Base-by-base conservation (phyloP, 2,329 filamentous ascomycete species). In the Exserohilum turcica region DNA sequence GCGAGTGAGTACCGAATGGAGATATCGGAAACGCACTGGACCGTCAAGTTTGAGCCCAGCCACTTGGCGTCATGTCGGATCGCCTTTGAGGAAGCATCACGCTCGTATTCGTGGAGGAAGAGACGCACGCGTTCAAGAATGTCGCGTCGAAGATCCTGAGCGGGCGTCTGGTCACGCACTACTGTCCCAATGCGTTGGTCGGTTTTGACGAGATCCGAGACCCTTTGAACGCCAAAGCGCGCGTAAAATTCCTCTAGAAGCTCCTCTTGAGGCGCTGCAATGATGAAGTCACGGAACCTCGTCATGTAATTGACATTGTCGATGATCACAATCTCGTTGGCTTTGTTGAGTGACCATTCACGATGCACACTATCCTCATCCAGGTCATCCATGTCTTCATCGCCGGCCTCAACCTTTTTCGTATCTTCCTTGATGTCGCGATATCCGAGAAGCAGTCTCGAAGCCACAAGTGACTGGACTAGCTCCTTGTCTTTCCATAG, bases 211-310 rank as follows among this genome's bases (percentile, higher is more conserved):
- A 93, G 82, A 49, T 82, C 84, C 57, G 90, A 91, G 16, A 99
- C 80, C 48, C 84, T 85, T 38, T 86, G 83, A 3, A 91, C 88
- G 1, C 94, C 94, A 3, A 99, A 85, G 6, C 86, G 82, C 31
- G 85, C 76, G 73, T 99, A 99, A 59, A 99, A 93, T 1, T 83
- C 82, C 70, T 99, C 94, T 1, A 99, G 79, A 0, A 77, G 72
- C 58, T 97, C 94, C 68, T 99, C 94, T 71, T 96, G 90, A 0
- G 94, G 95, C 0, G 92, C 92, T 56, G 89, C 92, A 24, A 96
- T 82, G 27, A 99, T 80, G 57, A 86, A 85, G 46, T 91, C 85
- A 68, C 92, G 93, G 80, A 99, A 99, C 1, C 94, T 80, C 29
- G 88, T 87, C 71, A 93, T 96, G 66, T 89, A 67, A 36, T 67